Evolutionary conservation across 169 alveolate genomes (phyloP), one percentile per base, ranked within the genome.

Genomic region (Besnoitia besnoiti): DNA sequence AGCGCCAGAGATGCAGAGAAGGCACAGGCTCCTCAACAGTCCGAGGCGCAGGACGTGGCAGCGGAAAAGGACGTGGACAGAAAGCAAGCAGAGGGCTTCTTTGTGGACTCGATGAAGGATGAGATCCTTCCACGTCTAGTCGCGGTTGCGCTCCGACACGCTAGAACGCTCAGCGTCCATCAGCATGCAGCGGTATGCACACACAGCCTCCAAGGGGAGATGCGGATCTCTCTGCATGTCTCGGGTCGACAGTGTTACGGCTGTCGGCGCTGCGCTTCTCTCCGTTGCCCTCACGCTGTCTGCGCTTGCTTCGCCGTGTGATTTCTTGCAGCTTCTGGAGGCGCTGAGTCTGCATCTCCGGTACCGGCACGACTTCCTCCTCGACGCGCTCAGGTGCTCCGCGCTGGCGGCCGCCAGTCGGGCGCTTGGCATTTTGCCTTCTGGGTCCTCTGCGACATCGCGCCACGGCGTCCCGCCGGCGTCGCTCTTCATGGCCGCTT

Each of bases 291-390:
- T n/a, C n/a, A n/a, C n/a, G n/a, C n/a, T n/a, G n/a, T n/a, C n/a
- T n/a, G n/a, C n/a, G n/a, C n/a, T n/a, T n/a, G n/a, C n/a, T n/a
- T n/a, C n/a, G n/a, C n/a, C n/a, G n/a, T 30, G 47, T n/a, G 46
- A 5, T 67, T 1, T 35, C 40, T n/a, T 30, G 40, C 80, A 67
- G 80, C 80, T 67, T 7, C 39, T 67, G 12, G 80, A 67, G n/a
- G 80, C 42, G n/a, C 80, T 67, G 12, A 35, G 47, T 30, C n/a
- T 67, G 39, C 42, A 67, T 16, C 10, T 67, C 44, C 39, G 47
- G 12, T 35, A 30, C 46, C 80, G 44, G 21, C 80, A 67, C 80
- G 80, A 67, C 46, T 67, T 67, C 80, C 80, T 67, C 44, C 46
- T 67, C 80, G 80, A 67, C 80, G 40, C 80, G 3, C 80, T 67